Evolutionary conservation across 768 basidiomycete species (phyloP), one percentile per base, ranked within the genome.

Genomic region (Tubosaeta brunneosetosa): DNA sequence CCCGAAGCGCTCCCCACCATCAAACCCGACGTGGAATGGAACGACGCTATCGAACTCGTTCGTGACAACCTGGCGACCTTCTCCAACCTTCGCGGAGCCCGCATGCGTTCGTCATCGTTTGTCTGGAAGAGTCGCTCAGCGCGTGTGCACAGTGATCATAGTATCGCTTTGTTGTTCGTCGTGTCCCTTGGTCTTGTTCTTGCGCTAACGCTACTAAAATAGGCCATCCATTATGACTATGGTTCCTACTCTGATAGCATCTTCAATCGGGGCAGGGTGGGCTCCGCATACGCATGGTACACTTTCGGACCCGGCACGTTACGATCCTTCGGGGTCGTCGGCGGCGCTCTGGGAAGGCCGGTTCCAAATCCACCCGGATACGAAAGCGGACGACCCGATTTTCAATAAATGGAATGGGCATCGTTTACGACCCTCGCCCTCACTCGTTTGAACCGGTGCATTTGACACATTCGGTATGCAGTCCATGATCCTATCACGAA

Each of bases 31-130:
- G 73, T 73, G 14, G 76, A 79, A 34, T 90, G 89, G 88, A 84
- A 85, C 64, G 78, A 82, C 32, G 94, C 93, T 2, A 84, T 97
- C 50, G 79, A 84, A 40, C 76, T 84, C 49, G 85, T 97, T 34
- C 85, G 86, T 51, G 92, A 97, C 69, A 93, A 97, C 66, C 80
- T 99, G 48, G 73, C 75, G 36, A 87, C 85, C 1, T 97, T 95
- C 69, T 73, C 85, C 3, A 83, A 85, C 50, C 73, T 95, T 44
- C 88, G 94, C 49, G 94, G 95, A 33, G 94, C 85, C n/a, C 86
- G 94, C 52, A 70, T 93, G 43, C 83, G 90, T 33, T 85, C 88
- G 5, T 92, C 91, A 2, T 87, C 86, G 4, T 88, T 94, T 61
- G 90, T 94, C 37, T 75, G 82, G 64, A 91, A 88, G 75, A 89